phyloP scores from a whole-genome alignment of 2,329 filamentous ascomycete species.

The Penicillium sp. region DNA sequence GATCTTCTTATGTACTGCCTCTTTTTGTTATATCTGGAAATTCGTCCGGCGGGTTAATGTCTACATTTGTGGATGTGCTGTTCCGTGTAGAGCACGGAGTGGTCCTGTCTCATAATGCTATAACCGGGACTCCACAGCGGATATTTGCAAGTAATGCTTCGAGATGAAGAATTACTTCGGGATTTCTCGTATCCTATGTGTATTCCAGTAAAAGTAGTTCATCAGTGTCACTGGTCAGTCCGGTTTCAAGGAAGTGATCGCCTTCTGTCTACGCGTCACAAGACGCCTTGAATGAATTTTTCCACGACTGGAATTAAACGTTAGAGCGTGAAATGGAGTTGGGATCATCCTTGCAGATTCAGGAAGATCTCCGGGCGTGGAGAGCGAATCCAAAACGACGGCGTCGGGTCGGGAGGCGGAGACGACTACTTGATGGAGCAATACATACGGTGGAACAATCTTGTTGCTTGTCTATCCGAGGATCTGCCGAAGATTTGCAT shows the following conservation, averaged over 20 bases:
- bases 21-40: conserved; percentile 5
- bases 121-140: conserved; percentile 22
- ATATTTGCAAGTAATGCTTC: neutral
- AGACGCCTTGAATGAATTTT: conserved; percentile 10
- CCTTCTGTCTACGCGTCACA: neutral
- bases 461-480: conserved; percentile 8
- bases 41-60: neutral
- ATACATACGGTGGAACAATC: conserved; percentile 13
- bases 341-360: conserved; percentile 15
- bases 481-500: conserved; percentile 8
- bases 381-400: conserved; percentile 20
- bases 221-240: neutral
- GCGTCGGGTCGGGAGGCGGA: conserved; percentile 12
- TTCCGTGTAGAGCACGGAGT: conserved; percentile 29
- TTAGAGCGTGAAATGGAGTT: neutral
- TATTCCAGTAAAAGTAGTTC: neutral
- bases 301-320: conserved; percentile 22
- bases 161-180: neutral
- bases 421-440: conserved; percentile 14
- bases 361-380: conserved; percentile 22
- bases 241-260: conserved; percentile 9
- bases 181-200: neutral
- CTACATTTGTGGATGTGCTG: conserved; percentile 6
- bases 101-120: conserved; percentile 27
- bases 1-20: neutral